Evolutionary conservation across 257 asterid genomes (phyloP).

Genomic region (Salvia hispanica): DNA sequence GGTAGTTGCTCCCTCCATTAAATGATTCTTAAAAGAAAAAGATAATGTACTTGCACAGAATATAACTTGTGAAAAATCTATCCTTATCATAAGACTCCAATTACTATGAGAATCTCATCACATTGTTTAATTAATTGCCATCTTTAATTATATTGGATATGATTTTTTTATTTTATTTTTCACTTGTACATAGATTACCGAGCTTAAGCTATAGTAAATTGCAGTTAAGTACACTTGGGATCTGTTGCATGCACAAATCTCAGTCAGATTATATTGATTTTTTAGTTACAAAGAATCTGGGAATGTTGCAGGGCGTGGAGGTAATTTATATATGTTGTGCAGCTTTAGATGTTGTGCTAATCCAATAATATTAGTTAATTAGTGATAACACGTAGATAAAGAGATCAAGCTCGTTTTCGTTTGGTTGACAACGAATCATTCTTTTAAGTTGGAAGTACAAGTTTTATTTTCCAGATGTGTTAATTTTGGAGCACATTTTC

Average conservation of each 20-base stretch:
- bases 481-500: constrained; percentile 40
- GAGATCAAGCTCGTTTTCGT: not conserved
- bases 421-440: constrained; percentile 29
- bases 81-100: constrained; percentile 21
- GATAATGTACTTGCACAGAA: constrained; percentile 18
- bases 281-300: not conserved
- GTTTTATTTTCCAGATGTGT: constrained; percentile 36
- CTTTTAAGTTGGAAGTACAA: constrained; percentile 42
- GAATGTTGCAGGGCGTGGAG: constrained; percentile 37
- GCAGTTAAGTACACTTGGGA: constrained; percentile 55
- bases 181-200: not conserved
- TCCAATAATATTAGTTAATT: not conserved
- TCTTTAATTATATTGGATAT: constrained; percentile 1
- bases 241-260: constrained; percentile 42
- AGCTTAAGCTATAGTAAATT: constrained; percentile 23
- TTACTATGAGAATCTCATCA: constrained; percentile 19
- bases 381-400: constrained; percentile 9
- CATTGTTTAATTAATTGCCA: not conserved
- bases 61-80: constrained; percentile 16
- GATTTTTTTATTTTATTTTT: constrained; percentile 4
- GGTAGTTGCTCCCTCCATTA: constrained; percentile 25
- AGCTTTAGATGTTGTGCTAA: constrained; percentile 29
- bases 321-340: constrained; percentile 21
- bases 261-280: not conserved
- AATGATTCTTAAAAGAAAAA: not conserved